Percentiles rank a stretch among this genome's conserved stretches.
Evolutionary conservation across 106 monocot species (phyloP).

Genomic region (Dactylorhiza incarnata): DNA sequence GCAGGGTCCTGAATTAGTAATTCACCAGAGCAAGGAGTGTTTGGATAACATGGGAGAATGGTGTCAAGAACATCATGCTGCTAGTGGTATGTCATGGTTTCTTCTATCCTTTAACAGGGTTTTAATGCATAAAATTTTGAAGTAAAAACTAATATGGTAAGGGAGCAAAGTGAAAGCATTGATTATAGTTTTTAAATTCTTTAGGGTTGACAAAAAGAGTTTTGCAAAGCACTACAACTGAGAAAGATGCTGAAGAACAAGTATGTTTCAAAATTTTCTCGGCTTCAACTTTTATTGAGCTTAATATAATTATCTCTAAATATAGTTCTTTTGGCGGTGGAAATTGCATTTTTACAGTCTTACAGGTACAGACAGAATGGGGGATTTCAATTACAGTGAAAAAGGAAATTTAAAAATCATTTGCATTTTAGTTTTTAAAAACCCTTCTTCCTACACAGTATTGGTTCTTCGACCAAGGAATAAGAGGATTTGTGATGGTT

Average conservation of each 20-base stretch:
- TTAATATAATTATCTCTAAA: not conserved
- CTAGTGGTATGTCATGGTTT: constrained; percentile 56
- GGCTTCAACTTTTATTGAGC: not conserved
- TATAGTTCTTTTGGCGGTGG: not conserved
- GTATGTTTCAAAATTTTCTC: constrained; percentile 17
- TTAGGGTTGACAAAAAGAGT: constrained; percentile 78
- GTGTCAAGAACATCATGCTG: constrained; percentile 75
- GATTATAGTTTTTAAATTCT: constrained; percentile 2
- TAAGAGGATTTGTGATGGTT: no score
- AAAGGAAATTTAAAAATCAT: no score
- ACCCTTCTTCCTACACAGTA: no score
- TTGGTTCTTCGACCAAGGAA: no score
- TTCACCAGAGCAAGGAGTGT: constrained; percentile 74
- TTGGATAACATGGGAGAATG: constrained; percentile 93
- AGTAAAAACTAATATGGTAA: not conserved
- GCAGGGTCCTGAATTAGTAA: constrained; percentile 94
- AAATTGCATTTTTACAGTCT: not conserved
- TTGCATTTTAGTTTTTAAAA: no score
- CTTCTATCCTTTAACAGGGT: not conserved
- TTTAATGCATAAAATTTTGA: constrained; percentile 2
- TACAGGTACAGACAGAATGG: not conserved
- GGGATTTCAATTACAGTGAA: no score
- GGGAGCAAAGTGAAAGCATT: not conserved
- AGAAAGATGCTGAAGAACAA: constrained; percentile 82
- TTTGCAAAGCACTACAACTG: constrained; percentile 61